A percentile compares a stretch with the other conserved stretches of the same genome.
Evolutionary conservation across 2,329 filamentous ascomycete species (phyloP).

Genomic region (Rutstroemia sydowiana): DNA sequence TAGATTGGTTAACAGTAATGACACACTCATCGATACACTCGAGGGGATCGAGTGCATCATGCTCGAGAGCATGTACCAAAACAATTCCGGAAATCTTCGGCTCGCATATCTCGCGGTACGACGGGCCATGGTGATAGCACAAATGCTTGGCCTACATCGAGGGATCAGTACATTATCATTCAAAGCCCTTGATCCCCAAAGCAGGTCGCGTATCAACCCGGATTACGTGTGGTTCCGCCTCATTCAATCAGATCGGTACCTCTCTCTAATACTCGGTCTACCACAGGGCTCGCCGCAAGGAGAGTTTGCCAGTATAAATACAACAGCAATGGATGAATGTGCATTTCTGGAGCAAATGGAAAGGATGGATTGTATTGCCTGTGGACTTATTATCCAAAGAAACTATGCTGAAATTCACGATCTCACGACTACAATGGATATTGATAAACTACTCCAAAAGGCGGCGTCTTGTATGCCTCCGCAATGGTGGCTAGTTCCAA

Average conservation of each 20-base stretch:
- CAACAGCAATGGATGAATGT: not conserved
- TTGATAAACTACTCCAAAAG: not conserved
- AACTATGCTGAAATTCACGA: not conserved
- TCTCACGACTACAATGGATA: not conserved
- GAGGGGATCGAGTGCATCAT: conserved; percentile 44
- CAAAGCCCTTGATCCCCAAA: conserved; percentile 24
- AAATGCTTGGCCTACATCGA: conserved; percentile 42
- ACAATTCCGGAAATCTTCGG: conserved; percentile 39
- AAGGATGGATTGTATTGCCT: not conserved
- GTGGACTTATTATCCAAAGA: not conserved
- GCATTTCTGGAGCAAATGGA: not conserved
- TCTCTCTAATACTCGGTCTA: too few species aligned
- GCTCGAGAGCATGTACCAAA: conserved; percentile 37
- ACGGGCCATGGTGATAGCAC: conserved; percentile 40
- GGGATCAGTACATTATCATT: conserved; percentile 22
- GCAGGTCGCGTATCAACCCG: too few species aligned
- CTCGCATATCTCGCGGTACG: conserved; percentile 39
- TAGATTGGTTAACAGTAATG: conserved; percentile 34
- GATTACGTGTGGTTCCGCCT: too few species aligned
- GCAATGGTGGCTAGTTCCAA: not conserved
- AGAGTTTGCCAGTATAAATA: too few species aligned
- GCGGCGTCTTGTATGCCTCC: not conserved
- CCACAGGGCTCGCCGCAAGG: too few species aligned
- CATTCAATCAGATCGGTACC: too few species aligned
- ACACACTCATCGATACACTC: conserved; percentile 36